phyloP scores from a whole-genome alignment of 2,329 filamentous ascomycete genomes.

The Periconia digitata region DNA sequence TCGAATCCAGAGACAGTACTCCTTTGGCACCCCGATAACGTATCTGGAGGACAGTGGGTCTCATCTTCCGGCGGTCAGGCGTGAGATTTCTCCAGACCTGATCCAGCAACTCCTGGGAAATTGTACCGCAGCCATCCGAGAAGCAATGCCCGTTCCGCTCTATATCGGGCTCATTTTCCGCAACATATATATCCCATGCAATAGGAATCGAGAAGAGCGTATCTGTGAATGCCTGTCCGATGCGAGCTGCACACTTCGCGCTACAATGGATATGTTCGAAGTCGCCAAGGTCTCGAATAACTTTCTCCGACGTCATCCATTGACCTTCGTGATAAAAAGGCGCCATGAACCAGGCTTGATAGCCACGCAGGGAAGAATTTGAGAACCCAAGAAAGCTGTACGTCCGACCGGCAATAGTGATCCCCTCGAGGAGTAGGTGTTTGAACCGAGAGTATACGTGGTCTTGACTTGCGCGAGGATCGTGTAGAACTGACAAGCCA shows the following conservation, averaged over 20 bases:
- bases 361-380: slow-evolving; percentile 31
- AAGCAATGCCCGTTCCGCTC: slow-evolving; percentile 63
- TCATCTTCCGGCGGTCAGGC: slow-evolving; percentile 41
- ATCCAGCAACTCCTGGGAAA: slow-evolving; percentile 62
- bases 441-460: slow-evolving; percentile 55
- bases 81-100: slow-evolving; percentile 62
- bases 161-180: slow-evolving; percentile 54
- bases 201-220: slow-evolving; percentile 66
- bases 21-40: slow-evolving; percentile 73
- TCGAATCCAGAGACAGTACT: slow-evolving; percentile 60
- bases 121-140: slow-evolving; percentile 77
- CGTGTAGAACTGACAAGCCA: slow-evolving; percentile 63
- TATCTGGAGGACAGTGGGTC: slow-evolving; percentile 62
- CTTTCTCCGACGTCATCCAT: slow-evolving; percentile 62
- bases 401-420: slow-evolving; percentile 45
- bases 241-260: slow-evolving; percentile 61
- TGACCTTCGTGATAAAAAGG: slow-evolving; percentile 23
- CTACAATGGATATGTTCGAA: slow-evolving; percentile 55
- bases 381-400: slow-evolving; percentile 39
- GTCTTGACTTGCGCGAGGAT: slow-evolving; percentile 41
- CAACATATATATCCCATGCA: slow-evolving; percentile 51
- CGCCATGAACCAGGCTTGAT: slow-evolving; percentile 39
- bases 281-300: slow-evolving; percentile 33
- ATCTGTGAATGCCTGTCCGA: slow-evolving; percentile 75
- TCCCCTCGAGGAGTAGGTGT: slow-evolving; percentile 57